Conservation (phyloP, 106 monocot genomes). For the Phalaenopsis aphrodite region DNA sequence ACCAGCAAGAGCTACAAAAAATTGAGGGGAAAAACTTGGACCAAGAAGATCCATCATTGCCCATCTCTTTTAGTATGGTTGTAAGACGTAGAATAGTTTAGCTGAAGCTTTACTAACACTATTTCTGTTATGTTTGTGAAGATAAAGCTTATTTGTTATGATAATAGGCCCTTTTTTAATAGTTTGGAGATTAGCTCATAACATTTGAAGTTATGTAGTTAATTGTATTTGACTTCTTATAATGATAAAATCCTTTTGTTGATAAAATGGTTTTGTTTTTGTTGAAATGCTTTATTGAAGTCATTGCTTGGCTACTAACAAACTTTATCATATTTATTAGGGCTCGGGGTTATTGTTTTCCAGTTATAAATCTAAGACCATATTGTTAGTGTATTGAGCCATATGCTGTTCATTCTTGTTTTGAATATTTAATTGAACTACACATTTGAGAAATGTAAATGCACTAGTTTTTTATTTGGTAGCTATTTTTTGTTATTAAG, state of each 20-base stretch:
- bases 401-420: neutral
- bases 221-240: neutral
- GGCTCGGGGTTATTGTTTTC: neutral
- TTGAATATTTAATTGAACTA: neutral
- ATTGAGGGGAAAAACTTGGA: neutral
- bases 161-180: neutral
- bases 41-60: neutral
- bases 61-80: neutral
- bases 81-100: neutral
- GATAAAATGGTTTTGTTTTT: neutral
- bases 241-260: neutral
- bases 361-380: neutral
- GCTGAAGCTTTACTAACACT: neutral
- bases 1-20: too few species aligned
- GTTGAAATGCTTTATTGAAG: neutral
- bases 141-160: neutral
- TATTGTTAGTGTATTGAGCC: neutral
- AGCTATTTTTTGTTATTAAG: constrained; percentile 1
- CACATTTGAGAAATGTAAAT: neutral
- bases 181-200: neutral
- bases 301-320: neutral
- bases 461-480: neutral
- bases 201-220: neutral
- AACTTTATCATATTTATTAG: neutral
- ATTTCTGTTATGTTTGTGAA: neutral